A percentile compares a stretch with the other conserved stretches of the same genome.
These are phyloP conservation scores for Leersia perrieri DNA, from an alignment of 176 grass and related monocot species.

Conservation along the genomic window DNA sequence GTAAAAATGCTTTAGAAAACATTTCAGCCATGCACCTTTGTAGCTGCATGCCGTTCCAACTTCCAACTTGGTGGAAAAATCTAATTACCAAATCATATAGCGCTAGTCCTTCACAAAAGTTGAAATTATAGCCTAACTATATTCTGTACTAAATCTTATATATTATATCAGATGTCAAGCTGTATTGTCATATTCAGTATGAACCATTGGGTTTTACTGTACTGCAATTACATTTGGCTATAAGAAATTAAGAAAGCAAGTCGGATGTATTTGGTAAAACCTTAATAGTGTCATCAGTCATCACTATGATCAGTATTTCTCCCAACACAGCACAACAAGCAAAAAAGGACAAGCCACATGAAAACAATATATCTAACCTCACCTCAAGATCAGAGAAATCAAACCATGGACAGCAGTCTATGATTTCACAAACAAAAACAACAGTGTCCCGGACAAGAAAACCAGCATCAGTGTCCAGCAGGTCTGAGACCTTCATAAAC, in stretches of 20 bases:
- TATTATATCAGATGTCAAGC: background rate
- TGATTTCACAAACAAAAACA: conserved; percentile 86
- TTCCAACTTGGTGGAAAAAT: background rate
- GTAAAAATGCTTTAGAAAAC: background rate
- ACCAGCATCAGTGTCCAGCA: conserved; percentile 78
- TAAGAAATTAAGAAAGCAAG: background rate
- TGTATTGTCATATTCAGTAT: conserved; percentile 4
- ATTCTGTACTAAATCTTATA: background rate
- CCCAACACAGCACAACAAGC: background rate
- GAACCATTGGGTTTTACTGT: background rate
- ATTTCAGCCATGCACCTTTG: background rate
- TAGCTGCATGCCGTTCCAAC: background rate
- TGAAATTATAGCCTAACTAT: background rate
- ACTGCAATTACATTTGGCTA: background rate
- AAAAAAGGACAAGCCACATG: conserved; percentile 24
- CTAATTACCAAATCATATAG: background rate
- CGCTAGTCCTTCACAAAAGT: background rate
- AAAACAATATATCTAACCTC: conserved; percentile 39
- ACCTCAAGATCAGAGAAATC: conserved; percentile 99
- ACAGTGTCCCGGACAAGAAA: conserved; percentile 88
- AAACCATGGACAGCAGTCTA: conserved; percentile 99
- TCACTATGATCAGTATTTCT: background rate
- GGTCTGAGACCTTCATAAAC: conserved; percentile 97
- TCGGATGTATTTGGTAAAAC: background rate
- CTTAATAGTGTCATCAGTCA: conserved; percentile 27